Conservation (phyloP, 148 eudicot genomes). For the Spergularia marina region DNA sequence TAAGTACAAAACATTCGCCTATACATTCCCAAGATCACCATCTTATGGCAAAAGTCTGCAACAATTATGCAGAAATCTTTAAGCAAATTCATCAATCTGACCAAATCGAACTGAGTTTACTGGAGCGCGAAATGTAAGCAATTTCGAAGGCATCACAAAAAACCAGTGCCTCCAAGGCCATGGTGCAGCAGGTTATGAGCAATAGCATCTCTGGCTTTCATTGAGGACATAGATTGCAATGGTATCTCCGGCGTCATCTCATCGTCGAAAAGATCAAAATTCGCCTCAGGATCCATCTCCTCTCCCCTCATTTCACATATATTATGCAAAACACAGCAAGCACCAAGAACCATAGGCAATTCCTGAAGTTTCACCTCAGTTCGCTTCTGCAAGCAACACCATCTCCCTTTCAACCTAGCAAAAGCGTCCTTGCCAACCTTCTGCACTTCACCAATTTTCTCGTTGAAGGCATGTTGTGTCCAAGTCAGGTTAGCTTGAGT, state of each 20-base stretch:
- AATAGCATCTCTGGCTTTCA: slow-evolving; percentile 70
- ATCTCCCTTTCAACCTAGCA: slow-evolving; percentile 77
- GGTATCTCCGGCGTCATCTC: slow-evolving; percentile 70
- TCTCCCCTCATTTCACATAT: slow-evolving; percentile 82
- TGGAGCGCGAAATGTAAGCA: not conserved
- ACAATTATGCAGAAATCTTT: not conserved
- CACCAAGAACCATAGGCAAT: slow-evolving; percentile 85
- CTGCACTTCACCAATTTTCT: slow-evolving; percentile 69
- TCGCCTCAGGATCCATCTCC: slow-evolving; percentile 39
- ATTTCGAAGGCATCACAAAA: slow-evolving; percentile 31
- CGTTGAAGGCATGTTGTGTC: slow-evolving; percentile 89
- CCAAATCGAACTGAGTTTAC: slow-evolving; percentile 17
- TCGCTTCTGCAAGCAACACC: slow-evolving; percentile 84
- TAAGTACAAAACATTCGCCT: slow-evolving; percentile 17
- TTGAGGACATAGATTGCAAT: slow-evolving; percentile 51
- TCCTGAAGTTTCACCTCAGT: slow-evolving; percentile 88
- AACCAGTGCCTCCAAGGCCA: slow-evolving; percentile 84
- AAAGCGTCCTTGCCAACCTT: slow-evolving; percentile 61
- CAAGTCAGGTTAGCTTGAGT: slow-evolving; percentile 70
- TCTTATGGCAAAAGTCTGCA: not conserved
- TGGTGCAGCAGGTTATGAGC: slow-evolving; percentile 87
- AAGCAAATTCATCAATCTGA: not conserved
- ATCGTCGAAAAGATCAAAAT: slow-evolving; percentile 63
- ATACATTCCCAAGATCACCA: slow-evolving; percentile 10
- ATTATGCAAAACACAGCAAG: slow-evolving; percentile 90